Conservation (phyloP, 1,284 basidiomycete genomes). For the Boletus subluridellus region DNA sequence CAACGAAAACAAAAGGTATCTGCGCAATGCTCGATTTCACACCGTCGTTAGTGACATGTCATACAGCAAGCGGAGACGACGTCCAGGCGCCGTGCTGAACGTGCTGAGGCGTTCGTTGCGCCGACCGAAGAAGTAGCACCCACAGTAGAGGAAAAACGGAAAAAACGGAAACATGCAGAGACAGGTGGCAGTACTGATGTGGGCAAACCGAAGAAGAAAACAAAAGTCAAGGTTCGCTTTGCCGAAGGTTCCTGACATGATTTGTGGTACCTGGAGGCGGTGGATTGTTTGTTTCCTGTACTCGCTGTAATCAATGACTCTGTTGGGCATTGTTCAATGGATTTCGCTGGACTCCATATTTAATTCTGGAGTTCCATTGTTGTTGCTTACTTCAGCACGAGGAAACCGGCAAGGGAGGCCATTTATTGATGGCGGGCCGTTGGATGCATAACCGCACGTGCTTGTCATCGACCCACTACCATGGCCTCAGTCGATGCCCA, state of each 20-base stretch:
- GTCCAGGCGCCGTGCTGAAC: constrained; percentile 66
- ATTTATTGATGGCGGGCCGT: constrained; percentile 14
- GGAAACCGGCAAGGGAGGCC: constrained; percentile 6
- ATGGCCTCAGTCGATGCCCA: constrained; percentile 44
- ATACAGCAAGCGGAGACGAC: constrained; percentile 71
- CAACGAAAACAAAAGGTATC: constrained; percentile 71
- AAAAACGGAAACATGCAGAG: constrained; percentile 48
- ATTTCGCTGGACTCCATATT: neutral
- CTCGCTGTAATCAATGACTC: constrained; percentile 3
- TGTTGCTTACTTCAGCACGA: constrained; percentile 30
- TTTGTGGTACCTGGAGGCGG: neutral
- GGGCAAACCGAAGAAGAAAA: constrained; percentile 36
- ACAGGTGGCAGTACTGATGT: constrained; percentile 18
- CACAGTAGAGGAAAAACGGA: constrained; percentile 75
- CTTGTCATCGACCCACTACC: constrained; percentile 32
- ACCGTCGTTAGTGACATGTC: constrained; percentile 7
- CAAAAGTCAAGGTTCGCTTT: constrained; percentile 23
- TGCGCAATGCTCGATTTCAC: constrained; percentile 18
- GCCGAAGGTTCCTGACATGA: constrained; percentile 12
- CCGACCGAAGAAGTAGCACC: constrained; percentile 70
- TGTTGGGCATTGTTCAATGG: neutral
- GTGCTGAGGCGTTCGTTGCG: constrained; percentile 82
- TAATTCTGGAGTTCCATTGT: neutral
- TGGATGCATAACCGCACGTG: constrained; percentile 12
- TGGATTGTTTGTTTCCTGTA: constrained; percentile 6